Base-by-base conservation (phyloP, 148 eudicot genomes). In the Chenopodium quinoa region DNA sequence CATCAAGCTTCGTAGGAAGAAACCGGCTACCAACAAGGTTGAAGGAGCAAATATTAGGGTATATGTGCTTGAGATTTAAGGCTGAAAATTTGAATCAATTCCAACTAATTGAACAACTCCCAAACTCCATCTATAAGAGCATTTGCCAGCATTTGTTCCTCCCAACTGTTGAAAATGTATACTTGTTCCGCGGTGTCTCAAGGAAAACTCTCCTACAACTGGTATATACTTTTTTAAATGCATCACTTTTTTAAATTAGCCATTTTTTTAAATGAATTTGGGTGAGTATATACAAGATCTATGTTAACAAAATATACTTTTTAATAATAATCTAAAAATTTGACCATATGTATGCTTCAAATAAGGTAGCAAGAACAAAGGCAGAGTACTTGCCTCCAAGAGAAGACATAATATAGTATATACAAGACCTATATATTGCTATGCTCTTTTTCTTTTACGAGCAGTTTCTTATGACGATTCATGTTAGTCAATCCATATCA, bases 51-150 rank as follows among this genome's bases (percentile, higher is more conserved):
- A 93, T 94, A 56, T 68, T 93, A 72, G 97, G 93, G 7, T 93
- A 94, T 48, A 93, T 94, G 93, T 94, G 98, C 76, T 82, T 94
- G 79, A 91, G 91, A 63, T 94, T 93, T 82, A 94, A 93, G 88
- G 97, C 98, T 5, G 98, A 94, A 88, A 90, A 90, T 83, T 84
- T 94, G 72, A 94, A 93, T 82, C 95, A 94, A 81, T 91, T 93
- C 52, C 91, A 92, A 83, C 85, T 92, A 1, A 90, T 94, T 27
- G 92, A 93, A 75, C 91, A 88, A 81, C 90, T 91, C 2, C 98
- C 95, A 1, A 93, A 85, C 79, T 91, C 95, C 16, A 89, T 94
- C 70, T 85, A 89, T 79, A 90, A 90, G 63, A 90, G 88, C 86
- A 94, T 94, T 71, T 83, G 90, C 29, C 91, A 90, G 27, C 92